phyloP scores from a whole-genome alignment of 352 stramenopile genomes.

The Phytophthora colocasiae region DNA sequence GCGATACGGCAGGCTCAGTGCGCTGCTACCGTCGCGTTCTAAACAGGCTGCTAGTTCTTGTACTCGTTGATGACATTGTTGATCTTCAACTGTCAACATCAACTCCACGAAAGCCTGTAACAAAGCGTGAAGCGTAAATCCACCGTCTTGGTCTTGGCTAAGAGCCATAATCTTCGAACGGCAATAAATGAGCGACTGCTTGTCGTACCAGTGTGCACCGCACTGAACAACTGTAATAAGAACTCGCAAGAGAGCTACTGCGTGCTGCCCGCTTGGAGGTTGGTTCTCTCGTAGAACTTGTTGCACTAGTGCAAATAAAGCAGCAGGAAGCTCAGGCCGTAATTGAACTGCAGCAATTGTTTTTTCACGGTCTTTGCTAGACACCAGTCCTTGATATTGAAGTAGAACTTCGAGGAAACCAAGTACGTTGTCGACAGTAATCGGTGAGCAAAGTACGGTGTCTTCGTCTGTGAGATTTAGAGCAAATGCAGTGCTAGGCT shows the following conservation, averaged over 20 bases:
- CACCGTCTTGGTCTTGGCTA: constrained; percentile 82
- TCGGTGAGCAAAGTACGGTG: constrained; percentile 68
- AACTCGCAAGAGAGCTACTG: constrained; percentile 67
- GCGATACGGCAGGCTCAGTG: constrained; percentile 72
- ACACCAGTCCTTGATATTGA: constrained; percentile 43
- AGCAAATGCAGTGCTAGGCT: constrained; percentile 51
- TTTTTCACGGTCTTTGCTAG: constrained; percentile 4
- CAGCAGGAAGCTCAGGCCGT: constrained; percentile 61
- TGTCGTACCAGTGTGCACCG: constrained; percentile 76
- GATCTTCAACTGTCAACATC: constrained; percentile 83
- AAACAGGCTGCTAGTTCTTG: constrained; percentile 62
- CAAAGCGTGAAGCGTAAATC: constrained; percentile 76
- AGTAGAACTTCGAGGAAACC: constrained; percentile 73
- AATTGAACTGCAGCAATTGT: constrained; percentile 30
- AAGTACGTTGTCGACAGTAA: constrained; percentile 69
- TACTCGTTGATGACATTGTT: constrained; percentile 59
- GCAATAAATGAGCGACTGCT: constrained; percentile 77
- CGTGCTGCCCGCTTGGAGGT: constrained; percentile 53
- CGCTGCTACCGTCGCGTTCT: constrained; percentile 49
- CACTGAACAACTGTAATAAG: constrained; percentile 73
- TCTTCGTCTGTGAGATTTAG: constrained; percentile 80
- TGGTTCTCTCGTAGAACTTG: constrained; percentile 75
- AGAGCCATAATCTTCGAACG: constrained; percentile 88
- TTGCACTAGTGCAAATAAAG: constrained; percentile 78
- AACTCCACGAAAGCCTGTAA: constrained; percentile 86